These are phyloP conservation scores for Backusella australiensis DNA, from an alignment of 192 early-diverging fungal genomes.

Conservation along the genomic window DNA sequence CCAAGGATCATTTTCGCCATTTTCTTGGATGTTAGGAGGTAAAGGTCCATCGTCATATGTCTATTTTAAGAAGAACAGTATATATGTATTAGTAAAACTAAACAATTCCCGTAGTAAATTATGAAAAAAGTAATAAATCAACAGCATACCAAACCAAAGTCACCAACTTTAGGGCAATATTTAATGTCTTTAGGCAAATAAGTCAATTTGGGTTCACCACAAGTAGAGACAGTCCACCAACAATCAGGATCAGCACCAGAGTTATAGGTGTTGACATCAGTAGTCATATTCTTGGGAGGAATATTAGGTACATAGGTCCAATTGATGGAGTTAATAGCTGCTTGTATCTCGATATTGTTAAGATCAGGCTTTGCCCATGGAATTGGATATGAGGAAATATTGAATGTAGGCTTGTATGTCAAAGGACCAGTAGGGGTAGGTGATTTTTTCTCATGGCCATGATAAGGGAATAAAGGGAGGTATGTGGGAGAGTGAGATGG, in stretches of 20 bases:
- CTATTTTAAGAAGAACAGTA: neutral
- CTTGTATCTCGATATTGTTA: conserved; percentile 26
- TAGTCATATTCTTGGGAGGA: conserved; percentile 12
- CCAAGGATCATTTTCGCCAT: conserved; percentile 11
- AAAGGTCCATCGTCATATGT: conserved; percentile 38
- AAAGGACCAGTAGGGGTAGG: neutral
- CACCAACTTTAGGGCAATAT: conserved; percentile 19
- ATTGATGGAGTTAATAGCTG: conserved; percentile 24
- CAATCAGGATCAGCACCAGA: conserved; percentile 19
- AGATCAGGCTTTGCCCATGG: conserved; percentile 32
- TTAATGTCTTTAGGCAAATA: conserved; percentile 34
- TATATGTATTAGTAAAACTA: neutral
- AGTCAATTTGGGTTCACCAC: conserved; percentile 25
- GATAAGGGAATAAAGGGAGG: neutral
- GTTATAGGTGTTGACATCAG: conserved; percentile 25
- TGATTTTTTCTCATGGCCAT: neutral
- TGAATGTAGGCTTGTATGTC: neutral
- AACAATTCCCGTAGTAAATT: too few relatives aligned
- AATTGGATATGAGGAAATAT: conserved; percentile 24
- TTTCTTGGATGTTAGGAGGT: conserved; percentile 3
- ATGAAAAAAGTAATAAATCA: neutral
- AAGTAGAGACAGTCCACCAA: conserved; percentile 26
- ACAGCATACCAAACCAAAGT: conserved; percentile 13
- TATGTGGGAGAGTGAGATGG: neutral
- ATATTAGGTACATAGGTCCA: conserved; percentile 29